Percentiles rank a stretch among this genome's conserved stretches.
These are phyloP conservation scores for Salix arbutifolia DNA, from an alignment of 345 rosid species.

Conservation along the genomic window DNA sequence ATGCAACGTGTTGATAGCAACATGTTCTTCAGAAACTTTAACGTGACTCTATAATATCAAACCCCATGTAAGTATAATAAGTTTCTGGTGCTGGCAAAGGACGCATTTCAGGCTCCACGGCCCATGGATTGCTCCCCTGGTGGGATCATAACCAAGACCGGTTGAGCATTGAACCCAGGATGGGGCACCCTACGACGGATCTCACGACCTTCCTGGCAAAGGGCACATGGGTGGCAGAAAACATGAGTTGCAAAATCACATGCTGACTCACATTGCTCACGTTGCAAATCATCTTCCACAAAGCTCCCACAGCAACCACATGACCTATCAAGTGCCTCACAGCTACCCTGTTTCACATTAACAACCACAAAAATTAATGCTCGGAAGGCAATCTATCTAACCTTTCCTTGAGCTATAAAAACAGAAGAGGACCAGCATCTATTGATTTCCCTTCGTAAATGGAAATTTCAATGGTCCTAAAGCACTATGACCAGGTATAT, in stretches of 20 bases:
- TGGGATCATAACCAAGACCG: constrained; percentile 66
- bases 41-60: not conserved
- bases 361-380: constrained; percentile 6
- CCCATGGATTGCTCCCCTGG: constrained; percentile 78
- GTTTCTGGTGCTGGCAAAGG: not conserved
- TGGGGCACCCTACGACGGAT: constrained; percentile 78
- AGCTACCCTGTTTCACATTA: constrained; percentile 58
- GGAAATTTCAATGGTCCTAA: not conserved
- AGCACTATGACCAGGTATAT: not conserved
- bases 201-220: constrained; percentile 98
- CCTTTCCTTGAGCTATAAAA: not conserved
- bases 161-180: constrained; percentile 75
- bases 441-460: not conserved
- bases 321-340: constrained; percentile 70
- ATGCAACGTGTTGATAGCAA: not conserved
- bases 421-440: not conserved
- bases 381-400: not conserved
- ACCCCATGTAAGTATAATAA: not conserved
- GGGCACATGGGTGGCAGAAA: constrained; percentile 77
- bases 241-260: constrained; percentile 78
- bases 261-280: constrained; percentile 63
- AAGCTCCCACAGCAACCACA: constrained; percentile 82
- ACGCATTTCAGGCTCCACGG: constrained; percentile 36
- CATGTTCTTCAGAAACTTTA: not conserved
- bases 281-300: constrained; percentile 63